These are phyloP conservation scores for Aspergillus aculeatus DNA, from an alignment of 2,329 filamentous ascomycete genomes.

Conservation along the genomic window DNA sequence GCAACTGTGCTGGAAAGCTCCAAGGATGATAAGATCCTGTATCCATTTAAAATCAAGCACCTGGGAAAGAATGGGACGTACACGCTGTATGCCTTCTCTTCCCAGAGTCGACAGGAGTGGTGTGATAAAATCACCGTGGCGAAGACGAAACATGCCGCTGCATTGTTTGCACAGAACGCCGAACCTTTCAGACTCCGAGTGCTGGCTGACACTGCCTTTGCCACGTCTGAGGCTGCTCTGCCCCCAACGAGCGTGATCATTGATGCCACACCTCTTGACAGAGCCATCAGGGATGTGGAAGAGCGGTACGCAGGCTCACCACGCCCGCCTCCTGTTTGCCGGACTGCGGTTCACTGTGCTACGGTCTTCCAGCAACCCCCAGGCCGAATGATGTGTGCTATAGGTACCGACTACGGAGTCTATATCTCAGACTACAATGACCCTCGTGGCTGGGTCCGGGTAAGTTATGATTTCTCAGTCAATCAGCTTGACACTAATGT, in stretches of 20 bases:
- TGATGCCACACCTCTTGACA: conserved; percentile 84
- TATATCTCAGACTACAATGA: conserved; percentile 86
- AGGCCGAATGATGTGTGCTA: conserved; percentile 83
- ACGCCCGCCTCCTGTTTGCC: conserved; percentile 73
- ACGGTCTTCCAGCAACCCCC: conserved; percentile 80
- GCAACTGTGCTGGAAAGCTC: conserved; percentile 52
- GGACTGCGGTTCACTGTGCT: conserved; percentile 86
- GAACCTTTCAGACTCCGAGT: conserved; percentile 92
- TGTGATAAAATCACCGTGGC: conserved; percentile 90
- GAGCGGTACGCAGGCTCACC: conserved; percentile 61
- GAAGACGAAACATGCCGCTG: conserved; percentile 88
- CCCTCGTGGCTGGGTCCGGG: conserved; percentile 85
- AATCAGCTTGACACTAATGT: background rate
- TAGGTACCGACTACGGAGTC: conserved; percentile 93
- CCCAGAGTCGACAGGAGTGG: conserved; percentile 79
- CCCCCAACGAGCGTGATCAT: conserved; percentile 72
- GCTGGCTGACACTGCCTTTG: conserved; percentile 86
- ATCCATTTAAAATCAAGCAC: conserved; percentile 94
- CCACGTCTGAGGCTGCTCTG: conserved; percentile 46
- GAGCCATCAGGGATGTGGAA: conserved; percentile 87
- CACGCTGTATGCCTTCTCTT: conserved; percentile 78
- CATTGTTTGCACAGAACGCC: conserved; percentile 85
- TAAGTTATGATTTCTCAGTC: conserved; percentile 48
- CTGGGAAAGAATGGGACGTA: conserved; percentile 84
- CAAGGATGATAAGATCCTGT: conserved; percentile 79